phyloP scores from a whole-genome alignment of 2,329 filamentous ascomycete genomes.

The Sporothrix brunneoviolacea region DNA sequence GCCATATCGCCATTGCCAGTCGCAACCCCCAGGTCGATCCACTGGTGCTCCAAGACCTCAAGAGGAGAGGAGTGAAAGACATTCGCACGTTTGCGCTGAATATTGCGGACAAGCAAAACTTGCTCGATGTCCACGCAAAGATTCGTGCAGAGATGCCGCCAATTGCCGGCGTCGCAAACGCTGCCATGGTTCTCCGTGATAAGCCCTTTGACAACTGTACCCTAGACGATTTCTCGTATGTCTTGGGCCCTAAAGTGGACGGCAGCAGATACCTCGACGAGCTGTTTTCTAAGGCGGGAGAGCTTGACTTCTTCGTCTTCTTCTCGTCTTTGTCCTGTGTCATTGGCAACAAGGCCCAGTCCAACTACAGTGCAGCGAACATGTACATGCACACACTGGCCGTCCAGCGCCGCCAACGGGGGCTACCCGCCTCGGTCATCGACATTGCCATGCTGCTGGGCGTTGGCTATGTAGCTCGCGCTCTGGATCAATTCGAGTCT shows the following conservation, averaged over 20 bases:
- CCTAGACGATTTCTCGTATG: conserved; percentile 12
- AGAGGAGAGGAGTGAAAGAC: conserved; percentile 34
- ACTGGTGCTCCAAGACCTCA: conserved; percentile 35
- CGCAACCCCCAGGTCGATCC: conserved; percentile 34
- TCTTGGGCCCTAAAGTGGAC: conserved; percentile 29
- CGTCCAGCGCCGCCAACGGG: conserved; percentile 28
- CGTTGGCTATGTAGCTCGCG: conserved; percentile 16
- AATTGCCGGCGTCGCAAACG: conserved; percentile 30
- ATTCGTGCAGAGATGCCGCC: conserved; percentile 28
- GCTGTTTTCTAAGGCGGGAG: conserved; percentile 12
- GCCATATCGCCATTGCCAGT: conserved; percentile 40
- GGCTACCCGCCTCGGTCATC: conserved; percentile 33
- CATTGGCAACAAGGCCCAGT: conserved; percentile 30
- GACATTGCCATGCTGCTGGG: conserved; percentile 29
- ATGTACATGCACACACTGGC: conserved; percentile 35
- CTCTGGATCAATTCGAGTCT: conserved; percentile 9
- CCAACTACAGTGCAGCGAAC: conserved; percentile 36
- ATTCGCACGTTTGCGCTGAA: conserved; percentile 33
- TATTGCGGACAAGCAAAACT: conserved; percentile 34
- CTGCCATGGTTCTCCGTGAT: conserved; percentile 17
- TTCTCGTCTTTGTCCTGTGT: conserved; percentile 25
- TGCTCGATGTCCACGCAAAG: conserved; percentile 31
- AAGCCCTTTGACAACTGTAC: conserved; percentile 12
- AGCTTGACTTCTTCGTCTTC: conserved; percentile 27
- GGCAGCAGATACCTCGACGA: conserved; percentile 28